Evolutionary conservation across 495 filamentous ascomycete genomes (phyloP).

Genomic region (Bathelium albidoporum): DNA sequence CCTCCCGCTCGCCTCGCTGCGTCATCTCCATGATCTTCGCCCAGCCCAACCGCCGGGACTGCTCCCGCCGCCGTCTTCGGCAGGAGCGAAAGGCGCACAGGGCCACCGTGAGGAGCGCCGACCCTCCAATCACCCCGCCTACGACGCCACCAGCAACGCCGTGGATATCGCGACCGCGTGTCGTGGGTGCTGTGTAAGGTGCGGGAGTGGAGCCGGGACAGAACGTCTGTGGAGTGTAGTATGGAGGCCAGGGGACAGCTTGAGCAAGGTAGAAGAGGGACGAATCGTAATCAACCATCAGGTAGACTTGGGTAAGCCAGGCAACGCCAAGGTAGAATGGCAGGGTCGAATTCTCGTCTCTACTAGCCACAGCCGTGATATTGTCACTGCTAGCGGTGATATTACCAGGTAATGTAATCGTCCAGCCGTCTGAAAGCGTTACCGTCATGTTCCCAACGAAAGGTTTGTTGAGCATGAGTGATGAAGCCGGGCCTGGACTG

Average conservation of each 20-base stretch:
- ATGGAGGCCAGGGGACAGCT: slow-evolving; percentile 20
- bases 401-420: slow-evolving; percentile 23
- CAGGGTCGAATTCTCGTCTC: slow-evolving; percentile 8
- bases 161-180: slow-evolving; percentile 11
- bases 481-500: slow-evolving; percentile 18
- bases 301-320: slow-evolving; percentile 27
- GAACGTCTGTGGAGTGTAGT: slow-evolving; percentile 24
- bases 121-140: slow-evolving; percentile 25
- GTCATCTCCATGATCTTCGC: background rate
- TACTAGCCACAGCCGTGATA: slow-evolving; percentile 22
- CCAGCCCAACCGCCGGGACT: background rate
- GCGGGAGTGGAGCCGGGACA: slow-evolving; percentile 21
- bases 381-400: slow-evolving; percentile 19
- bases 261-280: slow-evolving; percentile 26
- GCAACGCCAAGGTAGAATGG: slow-evolving; percentile 27
- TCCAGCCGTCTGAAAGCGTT: slow-evolving; percentile 23
- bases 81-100: slow-evolving; percentile 8
- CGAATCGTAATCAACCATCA: slow-evolving; percentile 28
- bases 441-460: slow-evolving; percentile 24
- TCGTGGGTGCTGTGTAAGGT: slow-evolving; percentile 14
- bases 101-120: slow-evolving; percentile 11
- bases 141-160: slow-evolving; percentile 26
- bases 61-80: background rate
- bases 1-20: background rate
- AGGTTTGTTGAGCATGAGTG: slow-evolving; percentile 19